Base-by-base conservation (phyloP, 2,329 filamentous ascomycete genomes). In the Claviceps maximensis region DNA sequence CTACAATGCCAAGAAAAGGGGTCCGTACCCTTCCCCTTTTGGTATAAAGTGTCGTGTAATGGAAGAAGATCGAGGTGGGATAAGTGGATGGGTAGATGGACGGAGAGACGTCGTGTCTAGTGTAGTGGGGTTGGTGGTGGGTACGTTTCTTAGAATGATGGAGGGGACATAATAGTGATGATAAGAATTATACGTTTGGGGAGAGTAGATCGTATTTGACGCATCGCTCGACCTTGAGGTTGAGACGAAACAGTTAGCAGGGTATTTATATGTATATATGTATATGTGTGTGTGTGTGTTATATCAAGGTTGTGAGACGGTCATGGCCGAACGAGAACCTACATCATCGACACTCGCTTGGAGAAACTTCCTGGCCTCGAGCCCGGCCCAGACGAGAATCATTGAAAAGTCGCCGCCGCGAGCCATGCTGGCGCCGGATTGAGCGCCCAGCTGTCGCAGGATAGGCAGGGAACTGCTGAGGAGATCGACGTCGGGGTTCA, bases 191-290 rank as follows among this genome's bases (percentile, higher is more conserved):
- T 58, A 95, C 82, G 72, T 95, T 95, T 2, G 89, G 89, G 49
- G 88, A 88, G 56, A 96, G 72, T 58, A 88, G 77, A 69, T 96
- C 89, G 60, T 91, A 95, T 66, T 90, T 93, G 62, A 96, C 90
- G 66, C 88, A 95, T 63, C 80, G 78, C 69, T 95, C 89, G 36
- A 91, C 87, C 83, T 47, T 87, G 31, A 29, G 4, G 7, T 5
- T 5, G 31, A 53, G 38, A 25, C 10, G 6, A 4, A 27, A n/a
- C n/a, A n/a, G n/a, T 40, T n/a, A 50, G 49, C 21, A 42, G 19
- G 21, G n/a, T 41, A 41, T 21, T 19, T 41, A 21, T 10, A 41
- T 10, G 21, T 8, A 9, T 19, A 13, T 36, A 41, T 41, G 8
- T 8, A 23, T 6, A 19, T 2, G 19, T 10, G 17, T 17, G 10